Evolutionary conservation across 164 flowering plant genomes (phyloP).

Genomic region (Tetracentron sinense): DNA sequence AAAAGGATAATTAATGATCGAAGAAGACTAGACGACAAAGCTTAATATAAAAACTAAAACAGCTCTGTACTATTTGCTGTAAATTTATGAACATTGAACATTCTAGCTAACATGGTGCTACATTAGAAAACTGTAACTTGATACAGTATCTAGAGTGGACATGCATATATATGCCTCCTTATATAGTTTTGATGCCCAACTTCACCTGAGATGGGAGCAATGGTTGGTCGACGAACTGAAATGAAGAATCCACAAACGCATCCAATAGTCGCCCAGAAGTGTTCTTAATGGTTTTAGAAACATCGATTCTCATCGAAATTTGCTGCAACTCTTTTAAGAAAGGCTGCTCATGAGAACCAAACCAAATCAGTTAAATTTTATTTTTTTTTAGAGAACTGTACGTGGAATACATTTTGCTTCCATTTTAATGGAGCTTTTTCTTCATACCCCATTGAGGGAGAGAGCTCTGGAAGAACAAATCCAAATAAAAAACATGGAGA

Average conservation of each 20-base stretch:
- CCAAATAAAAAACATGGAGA: not conserved
- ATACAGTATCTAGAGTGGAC: too few relatives aligned
- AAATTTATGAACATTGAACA: too few relatives aligned
- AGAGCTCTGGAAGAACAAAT: too few relatives aligned
- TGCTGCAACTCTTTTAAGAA: constrained; percentile 24
- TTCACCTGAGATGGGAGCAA: constrained; percentile 31
- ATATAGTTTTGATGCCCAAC: not conserved
- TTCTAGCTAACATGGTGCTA: too few relatives aligned
- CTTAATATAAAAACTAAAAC: too few relatives aligned
- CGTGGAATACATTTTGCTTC: too few relatives aligned
- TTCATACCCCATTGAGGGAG: too few relatives aligned
- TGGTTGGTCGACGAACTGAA: constrained; percentile 32
- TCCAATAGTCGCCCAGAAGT: constrained; percentile 18
- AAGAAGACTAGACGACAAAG: not conserved
- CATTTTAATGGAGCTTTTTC: too few relatives aligned
- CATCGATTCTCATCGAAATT: constrained; percentile 18
- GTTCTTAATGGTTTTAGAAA: constrained; percentile 15
- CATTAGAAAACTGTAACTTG: too few relatives aligned
- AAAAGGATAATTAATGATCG: too few relatives aligned
- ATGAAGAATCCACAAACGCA: constrained; percentile 25
- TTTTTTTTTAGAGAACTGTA: too few relatives aligned
- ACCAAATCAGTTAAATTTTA: not conserved
- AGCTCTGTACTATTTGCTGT: too few relatives aligned
- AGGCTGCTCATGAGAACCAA: constrained; percentile 23
- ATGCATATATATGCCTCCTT: not conserved